These are phyloP conservation scores for Geranium rotundifolium DNA, from an alignment of 345 rosid genomes.

Conservation along the genomic window DNA sequence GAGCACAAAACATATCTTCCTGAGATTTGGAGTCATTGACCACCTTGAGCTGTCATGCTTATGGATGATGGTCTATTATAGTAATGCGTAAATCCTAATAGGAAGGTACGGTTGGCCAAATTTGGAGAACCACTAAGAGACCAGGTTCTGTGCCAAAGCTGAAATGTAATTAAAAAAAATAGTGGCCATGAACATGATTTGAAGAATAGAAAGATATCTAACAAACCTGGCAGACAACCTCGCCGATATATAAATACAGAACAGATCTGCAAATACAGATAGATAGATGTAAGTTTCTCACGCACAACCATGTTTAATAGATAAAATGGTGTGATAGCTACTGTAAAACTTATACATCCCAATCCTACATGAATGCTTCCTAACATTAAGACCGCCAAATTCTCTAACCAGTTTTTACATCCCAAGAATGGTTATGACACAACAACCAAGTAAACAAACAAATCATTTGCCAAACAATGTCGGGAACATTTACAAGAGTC, in stretches of 20 bases:
- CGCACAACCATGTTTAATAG: not conserved
- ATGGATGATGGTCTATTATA: no score
- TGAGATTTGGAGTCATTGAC: not conserved
- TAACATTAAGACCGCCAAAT: not conserved
- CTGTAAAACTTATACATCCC: not conserved
- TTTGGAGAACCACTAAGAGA: constrained; percentile 2
- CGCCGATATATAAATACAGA: constrained; percentile 66
- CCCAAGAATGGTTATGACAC: not conserved
- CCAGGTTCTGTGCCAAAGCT: not conserved
- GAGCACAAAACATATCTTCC: not conserved
- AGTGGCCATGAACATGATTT: not conserved
- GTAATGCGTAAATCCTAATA: not conserved
- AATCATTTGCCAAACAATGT: no score
- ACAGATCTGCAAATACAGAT: constrained; percentile 44
- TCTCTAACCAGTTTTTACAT: not conserved
- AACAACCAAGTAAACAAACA: no score
- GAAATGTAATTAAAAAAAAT: not conserved
- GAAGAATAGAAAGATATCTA: not conserved
- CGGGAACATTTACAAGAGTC: no score
- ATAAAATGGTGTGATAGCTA: no score
- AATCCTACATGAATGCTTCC: not conserved
- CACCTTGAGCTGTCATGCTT: not conserved
- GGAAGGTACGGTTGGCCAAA: not conserved
- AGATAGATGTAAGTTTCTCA: constrained; percentile 17
- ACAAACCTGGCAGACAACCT: constrained; percentile 82